A percentile compares a stretch with the other conserved stretches of the same genome.
Evolutionary conservation across 2,329 filamentous ascomycete species (phyloP).

Genomic region (Venturia aucupariae): DNA sequence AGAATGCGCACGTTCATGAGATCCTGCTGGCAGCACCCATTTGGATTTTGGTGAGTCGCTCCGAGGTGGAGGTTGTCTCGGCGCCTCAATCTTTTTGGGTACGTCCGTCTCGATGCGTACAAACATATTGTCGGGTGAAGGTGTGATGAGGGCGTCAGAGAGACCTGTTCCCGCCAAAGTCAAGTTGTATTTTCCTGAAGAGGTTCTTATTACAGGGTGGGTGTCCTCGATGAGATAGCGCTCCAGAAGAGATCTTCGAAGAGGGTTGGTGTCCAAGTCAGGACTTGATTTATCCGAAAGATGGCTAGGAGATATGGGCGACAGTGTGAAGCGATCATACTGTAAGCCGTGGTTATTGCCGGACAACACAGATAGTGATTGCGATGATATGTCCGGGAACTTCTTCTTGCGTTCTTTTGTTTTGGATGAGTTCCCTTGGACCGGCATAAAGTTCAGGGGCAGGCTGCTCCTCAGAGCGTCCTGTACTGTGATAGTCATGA

Average conservation of each 20-base stretch:
- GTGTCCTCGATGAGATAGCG: conserved; percentile 4
- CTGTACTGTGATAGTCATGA: not conserved
- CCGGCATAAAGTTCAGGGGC: not conserved
- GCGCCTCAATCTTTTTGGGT: not conserved
- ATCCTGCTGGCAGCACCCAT: not conserved
- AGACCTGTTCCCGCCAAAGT: not conserved
- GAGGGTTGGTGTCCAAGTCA: not conserved
- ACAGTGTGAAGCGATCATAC: conserved; percentile 5
- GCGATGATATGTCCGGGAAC: not conserved
- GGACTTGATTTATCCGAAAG: not conserved
- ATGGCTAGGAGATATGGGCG: conserved; percentile 1
- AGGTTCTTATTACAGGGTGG: not conserved
- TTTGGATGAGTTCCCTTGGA: not conserved
- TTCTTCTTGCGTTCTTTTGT: not conserved
- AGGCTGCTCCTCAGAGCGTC: not conserved
- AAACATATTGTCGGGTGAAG: not conserved
- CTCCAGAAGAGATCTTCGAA: not conserved
- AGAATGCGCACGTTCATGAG: not conserved
- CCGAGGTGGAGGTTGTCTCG: not conserved
- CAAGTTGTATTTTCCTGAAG: not conserved
- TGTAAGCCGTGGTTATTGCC: not conserved
- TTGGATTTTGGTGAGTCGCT: not conserved
- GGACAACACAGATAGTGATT: not conserved
- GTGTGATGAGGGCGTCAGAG: not conserved
- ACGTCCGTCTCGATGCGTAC: not conserved